Base-by-base conservation (phyloP, 805 yeast genomes). In the Trichomonascus vanleenenianus region DNA sequence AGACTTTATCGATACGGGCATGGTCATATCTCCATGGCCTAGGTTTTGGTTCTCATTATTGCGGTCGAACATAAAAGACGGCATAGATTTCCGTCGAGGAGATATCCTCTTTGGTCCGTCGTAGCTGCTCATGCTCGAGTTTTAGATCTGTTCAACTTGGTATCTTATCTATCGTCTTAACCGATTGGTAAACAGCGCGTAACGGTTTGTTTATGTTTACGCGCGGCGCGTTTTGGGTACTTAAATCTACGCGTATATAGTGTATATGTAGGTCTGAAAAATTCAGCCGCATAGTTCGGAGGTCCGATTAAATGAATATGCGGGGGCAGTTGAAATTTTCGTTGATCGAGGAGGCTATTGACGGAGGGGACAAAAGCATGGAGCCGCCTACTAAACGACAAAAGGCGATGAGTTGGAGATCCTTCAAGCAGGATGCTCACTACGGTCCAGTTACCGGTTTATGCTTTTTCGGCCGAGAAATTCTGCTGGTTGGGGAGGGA, bases 61-160 rank as follows among this genome's bases (percentile, higher is more conserved):
- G 79, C 34, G 83, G 64, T 1, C 94, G 93, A 68, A 91, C 83
- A 31, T 83, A 75, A 63, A 84, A 93, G 2, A 88, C 89, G 48
- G 73, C 67, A 60, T 85, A 91, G 42, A 74, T 68, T 42, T 72
- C 71, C 61, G 76, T 66, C 12, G 66, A 63, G 10, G 71, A 54
- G 1, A 77, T 73, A 8, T 79, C 63, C 61, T 30, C 31, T 16
- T 32, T 27, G 25, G 12, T 9, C 22, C 31, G n/a, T 15, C 27
- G 27, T 37, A 19, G 27, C 27, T 22, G 5, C 16, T 15, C 11
- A 18, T n/a, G 37, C 5, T 31, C 15, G 34, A n/a, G 34, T 10
- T 10, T 31, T 31, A 5, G 15, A 35, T 35, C 39, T 35, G 31
- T 9, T 9, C 12, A 20, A 15, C 16, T 3, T 18, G 8, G 27